Evolutionary conservation across 2,329 filamentous ascomycete species (phyloP), one percentile per base, ranked within the genome.

Genomic region (Curvularia eragrostidis): DNA sequence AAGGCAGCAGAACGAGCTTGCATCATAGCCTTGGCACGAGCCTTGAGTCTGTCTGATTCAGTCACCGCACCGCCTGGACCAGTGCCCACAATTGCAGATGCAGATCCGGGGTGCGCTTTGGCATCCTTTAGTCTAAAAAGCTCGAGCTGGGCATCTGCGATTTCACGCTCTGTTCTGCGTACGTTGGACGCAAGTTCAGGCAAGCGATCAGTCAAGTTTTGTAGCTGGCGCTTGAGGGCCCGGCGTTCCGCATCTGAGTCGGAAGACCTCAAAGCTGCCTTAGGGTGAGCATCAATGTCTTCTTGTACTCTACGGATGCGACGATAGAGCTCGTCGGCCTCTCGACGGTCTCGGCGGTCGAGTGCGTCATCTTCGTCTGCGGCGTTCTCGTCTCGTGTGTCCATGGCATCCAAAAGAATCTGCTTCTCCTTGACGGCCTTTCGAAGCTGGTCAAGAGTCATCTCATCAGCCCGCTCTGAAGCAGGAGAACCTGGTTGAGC

Each of bases 11-110:
- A 93, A 58, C 95, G 90, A 71, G 97, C 93, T 79, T 98, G 94
- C 95, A 99, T 99, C 88, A 97, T 96, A 38, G 94, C 94, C 79
- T 93, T 96, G 30, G 95, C 94, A 66, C 93, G 88, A 34, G 95
- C 95, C 81, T 97, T 98, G 65, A 98, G 86, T 52, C 94, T 88
- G 78, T 99, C 95, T 3, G 92, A 90, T 78, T 99, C 95, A 0
- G 95, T 99, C 41, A 99, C 87, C 43, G 87, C 80, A 51, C 95
- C 95, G 42, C 94, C 94, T 56, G 93, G 94, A 9, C 95, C 95
- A 60, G 94, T 98, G 44, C 95, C 95, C 58, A 98, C 87, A 62
- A 99, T 92, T 28, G 88, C 84, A 19, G 90, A 83, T 9, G 91
- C 89, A 71, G 90, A 91, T 63, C 88, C 85, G 3, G 95, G 95